Percentiles rank a stretch among this genome's conserved stretches.
phyloP scores from a whole-genome alignment of 768 basidiomycete genomes.

The Mycena metata region DNA sequence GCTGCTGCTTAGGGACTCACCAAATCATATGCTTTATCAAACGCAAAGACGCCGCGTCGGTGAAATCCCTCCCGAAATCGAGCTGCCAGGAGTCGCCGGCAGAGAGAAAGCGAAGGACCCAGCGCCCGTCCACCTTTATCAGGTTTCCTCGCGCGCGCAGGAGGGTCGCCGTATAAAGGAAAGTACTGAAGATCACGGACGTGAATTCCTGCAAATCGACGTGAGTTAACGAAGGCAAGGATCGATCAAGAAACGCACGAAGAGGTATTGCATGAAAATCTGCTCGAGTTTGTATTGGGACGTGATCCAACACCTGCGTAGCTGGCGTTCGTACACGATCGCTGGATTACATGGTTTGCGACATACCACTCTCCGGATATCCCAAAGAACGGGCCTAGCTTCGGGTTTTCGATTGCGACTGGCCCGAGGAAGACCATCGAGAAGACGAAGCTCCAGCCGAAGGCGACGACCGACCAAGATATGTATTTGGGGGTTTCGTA shows the following conservation, averaged over 20 bases:
- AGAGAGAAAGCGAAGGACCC: slow-evolving; percentile 35
- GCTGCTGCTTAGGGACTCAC: slow-evolving; percentile 25
- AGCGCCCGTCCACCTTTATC: slow-evolving; percentile 28
- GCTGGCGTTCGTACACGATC: not conserved
- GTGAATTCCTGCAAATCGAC: slow-evolving; percentile 33
- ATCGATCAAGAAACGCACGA: slow-evolving; percentile 42
- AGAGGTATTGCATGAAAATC: slow-evolving; percentile 52
- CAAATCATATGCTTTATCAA: slow-evolving; percentile 40
- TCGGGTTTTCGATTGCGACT: slow-evolving; percentile 43
- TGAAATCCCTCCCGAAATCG: slow-evolving; percentile 37
- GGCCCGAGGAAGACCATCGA: slow-evolving; percentile 50
- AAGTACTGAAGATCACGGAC: slow-evolving; percentile 32
- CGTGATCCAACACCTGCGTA: slow-evolving; percentile 55
- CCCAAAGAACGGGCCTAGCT: slow-evolving; percentile 52
- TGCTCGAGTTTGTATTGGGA: slow-evolving; percentile 48
- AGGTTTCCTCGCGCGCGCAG: slow-evolving; percentile 44
- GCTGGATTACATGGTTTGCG: not conserved
- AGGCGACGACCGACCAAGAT: slow-evolving; percentile 39
- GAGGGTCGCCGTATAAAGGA: slow-evolving; percentile 40
- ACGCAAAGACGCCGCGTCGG: slow-evolving; percentile 34
- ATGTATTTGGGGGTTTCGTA: slow-evolving; percentile 21
- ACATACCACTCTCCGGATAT: slow-evolving; percentile 49
- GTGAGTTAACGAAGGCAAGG: not conserved
- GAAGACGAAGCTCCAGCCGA: slow-evolving; percentile 48
- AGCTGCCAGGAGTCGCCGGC: slow-evolving; percentile 37